Evolutionary conservation across 2,329 filamentous ascomycete genomes (phyloP).

Genomic region (Trichophyton benhamiae): DNA sequence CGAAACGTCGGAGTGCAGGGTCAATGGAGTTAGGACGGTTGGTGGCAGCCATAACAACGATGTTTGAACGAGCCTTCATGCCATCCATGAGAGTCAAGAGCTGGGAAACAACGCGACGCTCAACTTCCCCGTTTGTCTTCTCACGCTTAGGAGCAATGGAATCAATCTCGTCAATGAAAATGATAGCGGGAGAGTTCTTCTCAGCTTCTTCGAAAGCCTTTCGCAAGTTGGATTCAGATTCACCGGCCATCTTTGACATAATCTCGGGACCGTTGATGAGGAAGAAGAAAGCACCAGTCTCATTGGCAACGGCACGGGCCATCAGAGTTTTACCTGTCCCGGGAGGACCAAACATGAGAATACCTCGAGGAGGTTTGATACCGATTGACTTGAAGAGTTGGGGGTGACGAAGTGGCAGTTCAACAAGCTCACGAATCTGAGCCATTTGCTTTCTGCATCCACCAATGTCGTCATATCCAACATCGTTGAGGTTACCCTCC

Average conservation of each 20-base stretch:
- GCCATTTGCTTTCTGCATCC: constrained; percentile 99
- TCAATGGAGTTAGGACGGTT: constrained; percentile 99
- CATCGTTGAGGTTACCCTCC: constrained; percentile 97
- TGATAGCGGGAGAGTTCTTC: constrained; percentile 98
- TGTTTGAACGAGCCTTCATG: constrained; percentile 98
- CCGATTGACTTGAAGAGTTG: constrained; percentile 99
- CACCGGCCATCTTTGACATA: constrained; percentile 99
- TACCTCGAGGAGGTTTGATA: constrained; percentile 98
- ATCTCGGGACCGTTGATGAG: constrained; percentile 98
- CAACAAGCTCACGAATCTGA: constrained; percentile 96
- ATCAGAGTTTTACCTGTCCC: constrained; percentile 99
- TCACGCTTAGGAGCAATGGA: constrained; percentile 99
- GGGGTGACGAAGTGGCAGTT: constrained; percentile 89
- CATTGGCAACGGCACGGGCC: constrained; percentile 96
- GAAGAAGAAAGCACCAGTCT: constrained; percentile 99
- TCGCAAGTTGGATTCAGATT: constrained; percentile 93
- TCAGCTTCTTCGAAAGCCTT: constrained; percentile 99
- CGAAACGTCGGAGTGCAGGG: constrained; percentile 91
- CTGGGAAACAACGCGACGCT: constrained; percentile 96
- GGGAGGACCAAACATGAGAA: constrained; percentile 88
- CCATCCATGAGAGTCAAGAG: constrained; percentile 96
- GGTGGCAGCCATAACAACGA: constrained; percentile 97
- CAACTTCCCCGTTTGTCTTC: constrained; percentile 98
- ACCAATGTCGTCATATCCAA: constrained; percentile 98
- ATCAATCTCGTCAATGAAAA: constrained; percentile 99